Conservation (phyloP, 2,329 filamentous ascomycete genomes). For the Stachybotrys chlorohalonatus region DNA sequence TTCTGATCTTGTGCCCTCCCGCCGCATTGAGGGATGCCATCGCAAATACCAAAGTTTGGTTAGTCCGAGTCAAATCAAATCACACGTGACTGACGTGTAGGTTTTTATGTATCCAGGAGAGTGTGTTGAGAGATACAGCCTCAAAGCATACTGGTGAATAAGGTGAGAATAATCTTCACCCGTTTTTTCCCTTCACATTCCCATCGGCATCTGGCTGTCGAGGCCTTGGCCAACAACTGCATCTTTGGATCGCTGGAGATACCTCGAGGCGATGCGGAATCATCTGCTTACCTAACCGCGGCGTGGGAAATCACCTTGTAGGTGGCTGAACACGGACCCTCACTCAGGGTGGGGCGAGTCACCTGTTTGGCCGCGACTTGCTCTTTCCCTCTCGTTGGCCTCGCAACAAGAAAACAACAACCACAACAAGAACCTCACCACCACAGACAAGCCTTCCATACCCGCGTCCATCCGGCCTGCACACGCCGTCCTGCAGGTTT, state of each 20-base stretch:
- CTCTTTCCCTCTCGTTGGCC: constrained; percentile 29
- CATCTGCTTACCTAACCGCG: background rate
- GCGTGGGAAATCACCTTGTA: background rate
- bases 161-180: too few species aligned
- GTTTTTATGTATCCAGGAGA: too few species aligned
- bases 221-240: background rate
- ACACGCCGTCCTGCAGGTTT: constrained; percentile 9
- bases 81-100: too few species aligned
- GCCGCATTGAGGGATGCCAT: too few species aligned
- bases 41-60: too few species aligned
- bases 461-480: constrained; percentile 13
- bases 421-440: constrained; percentile 21
- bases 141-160: too few species aligned
- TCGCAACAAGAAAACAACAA: constrained; percentile 34
- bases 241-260: background rate
- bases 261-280: background rate
- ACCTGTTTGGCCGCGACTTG: constrained; percentile 10
- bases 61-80: too few species aligned
- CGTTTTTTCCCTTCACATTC: too few species aligned
- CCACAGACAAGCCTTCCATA: constrained; percentile 10
- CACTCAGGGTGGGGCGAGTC: background rate
- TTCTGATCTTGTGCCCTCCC: too few species aligned
- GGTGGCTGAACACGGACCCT: background rate
- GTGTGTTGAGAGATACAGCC: too few species aligned
- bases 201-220: background rate